Conservation (phyloP, 106 monocot species). For the Acorus calamus region DNA sequence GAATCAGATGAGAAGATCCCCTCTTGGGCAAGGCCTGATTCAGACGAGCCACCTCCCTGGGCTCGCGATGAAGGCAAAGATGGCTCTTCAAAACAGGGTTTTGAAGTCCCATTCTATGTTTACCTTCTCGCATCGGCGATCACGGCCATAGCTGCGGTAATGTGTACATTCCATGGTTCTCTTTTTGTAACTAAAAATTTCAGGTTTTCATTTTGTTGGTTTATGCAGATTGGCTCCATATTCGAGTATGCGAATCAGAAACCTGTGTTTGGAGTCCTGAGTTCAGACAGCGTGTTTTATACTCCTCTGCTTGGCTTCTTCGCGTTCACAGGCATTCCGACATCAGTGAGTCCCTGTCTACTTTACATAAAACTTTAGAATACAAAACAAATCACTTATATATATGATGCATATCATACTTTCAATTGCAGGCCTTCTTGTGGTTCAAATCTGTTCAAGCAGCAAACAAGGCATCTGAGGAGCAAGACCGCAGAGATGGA, state of each 20-base stretch:
- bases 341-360: conserved; percentile 42
- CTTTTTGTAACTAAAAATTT: background rate
- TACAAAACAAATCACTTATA: no score
- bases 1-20: conserved; percentile 68
- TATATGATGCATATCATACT: background rate
- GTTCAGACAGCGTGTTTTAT: conserved; percentile 71
- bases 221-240: conserved; percentile 64
- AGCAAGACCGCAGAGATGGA: conserved; percentile 79
- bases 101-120: conserved; percentile 60
- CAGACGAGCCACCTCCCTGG: conserved; percentile 89
- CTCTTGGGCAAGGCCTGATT: conserved; percentile 79
- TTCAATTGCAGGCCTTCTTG: conserved; percentile 48
- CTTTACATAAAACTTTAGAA: no score
- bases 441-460: conserved; percentile 91
- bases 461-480: conserved; percentile 83
- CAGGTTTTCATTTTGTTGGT: background rate
- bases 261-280: conserved; percentile 75
- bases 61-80: conserved; percentile 43
- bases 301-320: conserved; percentile 89
- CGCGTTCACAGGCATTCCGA: conserved; percentile 71
- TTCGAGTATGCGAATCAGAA: conserved; percentile 82
- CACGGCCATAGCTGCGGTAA: conserved; percentile 82
- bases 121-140: conserved; percentile 79
- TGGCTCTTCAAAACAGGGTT: conserved; percentile 19
- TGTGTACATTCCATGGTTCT: conserved; percentile 4